Conservation (phyloP, 192 early-diverging fungal genomes). For the Podila verticillata region DNA sequence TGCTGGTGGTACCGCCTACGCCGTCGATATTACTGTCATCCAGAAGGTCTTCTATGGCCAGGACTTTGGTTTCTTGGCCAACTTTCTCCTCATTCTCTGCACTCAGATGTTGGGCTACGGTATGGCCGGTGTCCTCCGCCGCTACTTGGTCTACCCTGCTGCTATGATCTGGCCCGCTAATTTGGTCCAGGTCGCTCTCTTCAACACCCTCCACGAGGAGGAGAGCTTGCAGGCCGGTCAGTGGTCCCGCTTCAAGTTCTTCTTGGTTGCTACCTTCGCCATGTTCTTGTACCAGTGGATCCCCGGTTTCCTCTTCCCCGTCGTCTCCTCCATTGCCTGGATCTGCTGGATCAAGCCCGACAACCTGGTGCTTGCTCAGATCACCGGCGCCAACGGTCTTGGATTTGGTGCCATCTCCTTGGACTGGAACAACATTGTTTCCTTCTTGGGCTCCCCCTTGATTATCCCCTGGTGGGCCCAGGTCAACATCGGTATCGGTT, state of each 20-base stretch:
- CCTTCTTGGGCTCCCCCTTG: constrained; percentile 41
- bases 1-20: constrained; percentile 56
- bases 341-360: constrained; percentile 14
- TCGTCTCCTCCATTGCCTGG: constrained; percentile 15
- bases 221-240: constrained; percentile 19
- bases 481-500: constrained; percentile 69
- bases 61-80: constrained; percentile 59
- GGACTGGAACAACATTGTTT: constrained; percentile 67
- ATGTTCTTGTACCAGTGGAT: constrained; percentile 58
- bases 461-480: constrained; percentile 58
- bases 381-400: constrained; percentile 67
- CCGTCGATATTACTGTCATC: constrained; percentile 61
- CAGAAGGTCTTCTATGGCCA: constrained; percentile 63
- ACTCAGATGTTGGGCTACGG: constrained; percentile 63
- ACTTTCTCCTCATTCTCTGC: constrained; percentile 63
- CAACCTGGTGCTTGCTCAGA: constrained; percentile 1
- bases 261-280: constrained; percentile 41
- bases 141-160: constrained; percentile 79
- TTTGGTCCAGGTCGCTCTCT: constrained; percentile 51
- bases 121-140: constrained; percentile 79
- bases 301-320: constrained; percentile 45
- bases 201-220: constrained; percentile 50
- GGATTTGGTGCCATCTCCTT: constrained; percentile 72
- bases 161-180: too few relatives aligned
- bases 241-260: constrained; percentile 41